These are phyloP conservation scores for Lachancea thermotolerans DNA, from an alignment of 805 yeast species.

Conservation along the genomic window DNA sequence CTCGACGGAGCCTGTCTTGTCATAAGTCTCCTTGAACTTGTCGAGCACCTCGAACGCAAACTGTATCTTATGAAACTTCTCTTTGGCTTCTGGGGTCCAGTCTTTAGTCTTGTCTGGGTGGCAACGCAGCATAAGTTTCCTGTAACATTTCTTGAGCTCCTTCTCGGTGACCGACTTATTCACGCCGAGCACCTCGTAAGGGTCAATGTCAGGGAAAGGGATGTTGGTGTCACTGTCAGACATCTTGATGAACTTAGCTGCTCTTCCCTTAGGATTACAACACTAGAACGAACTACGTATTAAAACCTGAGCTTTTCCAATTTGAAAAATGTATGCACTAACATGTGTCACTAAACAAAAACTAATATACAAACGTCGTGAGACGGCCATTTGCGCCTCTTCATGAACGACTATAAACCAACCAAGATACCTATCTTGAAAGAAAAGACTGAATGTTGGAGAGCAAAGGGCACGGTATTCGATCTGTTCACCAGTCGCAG, in stretches of 20 bases:
- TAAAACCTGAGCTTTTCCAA: not conserved
- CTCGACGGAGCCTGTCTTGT: conserved; percentile 59
- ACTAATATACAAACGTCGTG: conserved; percentile 1
- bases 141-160: conserved; percentile 50
- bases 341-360: not conserved
- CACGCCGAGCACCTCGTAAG: conserved; percentile 54
- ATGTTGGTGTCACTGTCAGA: conserved; percentile 4
- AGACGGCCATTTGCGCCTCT: not conserved
- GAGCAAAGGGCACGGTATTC: too few species aligned
- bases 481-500: conserved; percentile 8
- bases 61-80: conserved; percentile 60
- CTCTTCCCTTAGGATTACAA: too few species aligned
- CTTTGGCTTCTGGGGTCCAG: conserved; percentile 31
- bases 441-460: too few species aligned
- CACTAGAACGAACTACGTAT: not conserved
- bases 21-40: conserved; percentile 49
- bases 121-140: conserved; percentile 43
- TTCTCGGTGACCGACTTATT: conserved; percentile 38
- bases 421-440: not conserved
- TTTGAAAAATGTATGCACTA: not conserved
- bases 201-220: conserved; percentile 53
- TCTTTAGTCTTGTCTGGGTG: conserved; percentile 57
- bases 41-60: conserved; percentile 65
- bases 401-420: not conserved
- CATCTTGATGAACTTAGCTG: not conserved